Base-by-base conservation (phyloP, 768 basidiomycete species). In the Tubosaeta brunneosetosa region DNA sequence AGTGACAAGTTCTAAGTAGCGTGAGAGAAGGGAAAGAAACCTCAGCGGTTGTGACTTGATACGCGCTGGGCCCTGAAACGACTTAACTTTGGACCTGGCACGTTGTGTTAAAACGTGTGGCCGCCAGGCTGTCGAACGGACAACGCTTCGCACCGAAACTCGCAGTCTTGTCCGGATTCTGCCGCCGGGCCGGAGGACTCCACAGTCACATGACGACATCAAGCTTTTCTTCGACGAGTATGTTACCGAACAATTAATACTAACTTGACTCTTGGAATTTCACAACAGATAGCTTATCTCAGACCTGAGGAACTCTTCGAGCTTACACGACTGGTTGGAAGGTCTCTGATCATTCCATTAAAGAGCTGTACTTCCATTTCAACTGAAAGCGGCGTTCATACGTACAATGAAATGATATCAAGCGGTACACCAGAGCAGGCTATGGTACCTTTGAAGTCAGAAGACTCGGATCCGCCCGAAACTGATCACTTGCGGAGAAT, bases 1-100 rank as follows among this genome's bases (percentile, higher is more conserved):
- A 62, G 66, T 60, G 64, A 59, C 53, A 41, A 61, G 55, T 33
- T 11, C 44, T 36, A 55, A 55, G 38, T 52, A 47, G 55, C 58
- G 42, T 43, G 56, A 59, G 56, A 59, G 51, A 58, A 61, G 57
- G 48, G 55, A 43, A 40, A 44, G 26, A 13, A 7, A 53, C 55
- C 37, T 59, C 52, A 47, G 61, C 56, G 55, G 55, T 29, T 61
- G 61, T 58, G 55, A 65, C 50, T 60, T 55, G 61, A 49, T 68
- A 66, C 55, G 55, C 64, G 61, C 64, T 17, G 47, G 46, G 60
- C 31, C 62, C 62, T 65, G 54, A 60, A 62, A 53, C 34, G 48
- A 52, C 36, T 41, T 48, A 27, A 61, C 50, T 56, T 55, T 55
- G 44, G 27, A 37, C 22, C 53, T 44, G 43, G 33, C 64, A 57